phyloP scores from a whole-genome alignment of 345 rosid genomes.

The Hibiscus syriacus region DNA sequence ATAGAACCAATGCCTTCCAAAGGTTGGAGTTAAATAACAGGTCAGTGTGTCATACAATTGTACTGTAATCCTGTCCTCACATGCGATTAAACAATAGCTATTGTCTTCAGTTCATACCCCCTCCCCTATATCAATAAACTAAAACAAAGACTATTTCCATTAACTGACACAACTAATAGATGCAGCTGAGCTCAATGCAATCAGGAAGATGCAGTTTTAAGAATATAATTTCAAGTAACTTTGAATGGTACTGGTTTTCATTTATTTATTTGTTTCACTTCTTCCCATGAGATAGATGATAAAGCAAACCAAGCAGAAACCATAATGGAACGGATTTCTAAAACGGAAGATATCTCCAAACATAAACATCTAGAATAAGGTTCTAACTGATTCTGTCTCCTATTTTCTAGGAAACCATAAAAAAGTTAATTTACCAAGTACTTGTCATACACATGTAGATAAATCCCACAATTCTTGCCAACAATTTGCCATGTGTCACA shows the following conservation, averaged over 20 bases:
- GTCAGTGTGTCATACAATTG: not conserved
- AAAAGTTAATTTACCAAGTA: not conserved
- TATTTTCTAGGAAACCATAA: not conserved
- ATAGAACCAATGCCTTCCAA: not conserved
- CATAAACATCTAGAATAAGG: not conserved
- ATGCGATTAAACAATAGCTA: not conserved
- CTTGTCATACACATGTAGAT: slow-evolving; percentile 1
- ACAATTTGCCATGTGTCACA: slow-evolving; percentile 4
- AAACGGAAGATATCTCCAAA: not conserved
- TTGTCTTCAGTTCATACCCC: not conserved
- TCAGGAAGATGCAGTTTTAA: too few relatives aligned
- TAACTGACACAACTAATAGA: not conserved
- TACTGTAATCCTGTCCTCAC: not conserved
- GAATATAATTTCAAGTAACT: not conserved
- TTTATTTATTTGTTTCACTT: not conserved
- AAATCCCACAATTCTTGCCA: not conserved
- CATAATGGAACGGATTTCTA: not conserved
- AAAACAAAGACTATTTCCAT: not conserved
- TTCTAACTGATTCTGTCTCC: not conserved
- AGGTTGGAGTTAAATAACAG: not conserved
- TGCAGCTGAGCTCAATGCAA: too few relatives aligned
- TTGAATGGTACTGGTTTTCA: not conserved
- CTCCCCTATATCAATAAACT: not conserved
- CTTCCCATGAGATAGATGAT: not conserved
- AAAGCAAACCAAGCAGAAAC: not conserved